Base-by-base conservation (phyloP, 805 yeast genomes). In the Clavispora phyllophila region DNA sequence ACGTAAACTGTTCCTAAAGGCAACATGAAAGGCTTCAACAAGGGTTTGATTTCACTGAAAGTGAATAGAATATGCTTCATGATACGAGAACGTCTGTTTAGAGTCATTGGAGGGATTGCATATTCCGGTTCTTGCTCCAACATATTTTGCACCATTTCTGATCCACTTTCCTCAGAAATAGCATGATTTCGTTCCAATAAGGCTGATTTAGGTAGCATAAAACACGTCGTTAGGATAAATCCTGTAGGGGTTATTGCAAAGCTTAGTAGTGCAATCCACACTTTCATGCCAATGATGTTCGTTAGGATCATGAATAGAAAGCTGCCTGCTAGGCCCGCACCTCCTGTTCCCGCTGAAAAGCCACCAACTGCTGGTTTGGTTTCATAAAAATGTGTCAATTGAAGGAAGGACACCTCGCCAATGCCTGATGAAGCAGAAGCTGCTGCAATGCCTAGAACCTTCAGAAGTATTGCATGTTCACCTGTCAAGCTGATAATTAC, bases 311-410 rank as follows among this genome's bases (percentile, higher is more conserved):
- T 55, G 56, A 78, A 90, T 12, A 76, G 56, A 41, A 84, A 86
- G 42, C 90, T 79, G 0, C 98, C 99, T 15, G 78, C 74, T 5
- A 91, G 61, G 0, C 99, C 99, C 1, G 99, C 98, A 15, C 88
- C 95, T 3, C 99, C 98, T 0, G 98, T 91, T 1, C 99, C 99
- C 7, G 89, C 78, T 17, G 96, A 85, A 79, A 95, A 91, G 0
- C 95, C 97, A 39, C 82, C 79, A 36, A 91, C 67, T 4, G 95
- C 70, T n/a, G 58, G 51, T 14, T 71, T 70, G 15, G 70, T 73
- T n/a, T 49, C 42, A 60, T 80, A 88, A 53, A 70, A 83, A 57
- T 90, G 96, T 1, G 96, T 87, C 61, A 91, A 65, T 59, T 87
- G 96, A 34, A 91, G 64, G 51, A 91, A 91, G 0, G 96, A 87